Conservation (phyloP, 2,329 filamentous ascomycete species). For the Cladophialophora carrionii region DNA sequence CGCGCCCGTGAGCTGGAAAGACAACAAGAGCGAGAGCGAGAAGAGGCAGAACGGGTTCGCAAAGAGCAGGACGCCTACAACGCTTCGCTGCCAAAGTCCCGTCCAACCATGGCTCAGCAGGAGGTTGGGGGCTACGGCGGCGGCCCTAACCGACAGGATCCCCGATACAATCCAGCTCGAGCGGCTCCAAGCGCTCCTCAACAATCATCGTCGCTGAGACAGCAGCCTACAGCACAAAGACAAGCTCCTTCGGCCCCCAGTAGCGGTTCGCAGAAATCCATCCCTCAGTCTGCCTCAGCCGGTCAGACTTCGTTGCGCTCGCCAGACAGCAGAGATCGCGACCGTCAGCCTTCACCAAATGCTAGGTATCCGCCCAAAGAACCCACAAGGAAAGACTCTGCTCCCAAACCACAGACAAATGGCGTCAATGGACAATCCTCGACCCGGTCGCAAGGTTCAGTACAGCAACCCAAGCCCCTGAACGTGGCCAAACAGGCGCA, state of each 20-base stretch:
- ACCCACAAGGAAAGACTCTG: slow-evolving; percentile 45
- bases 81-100: slow-evolving; percentile 80
- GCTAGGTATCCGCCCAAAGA: slow-evolving; percentile 42
- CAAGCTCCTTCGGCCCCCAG: slow-evolving; percentile 73
- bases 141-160: slow-evolving; percentile 47
- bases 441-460: slow-evolving; percentile 50
- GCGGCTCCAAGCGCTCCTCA: slow-evolving; percentile 78
- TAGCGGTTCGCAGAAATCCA: slow-evolving; percentile 37
- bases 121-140: slow-evolving; percentile 74
- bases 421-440: slow-evolving; percentile 51
- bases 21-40: slow-evolving; percentile 54
- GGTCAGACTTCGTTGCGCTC: slow-evolving; percentile 44
- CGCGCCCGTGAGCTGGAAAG: slow-evolving; percentile 46
- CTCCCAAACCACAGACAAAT: slow-evolving; percentile 46
- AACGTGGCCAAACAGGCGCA: slow-evolving; percentile 71
- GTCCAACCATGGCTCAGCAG: slow-evolving; percentile 80
- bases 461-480: slow-evolving; percentile 70
- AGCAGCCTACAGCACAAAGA: slow-evolving; percentile 64
- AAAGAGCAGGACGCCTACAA: slow-evolving; percentile 88
- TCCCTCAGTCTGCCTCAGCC: slow-evolving; percentile 36
- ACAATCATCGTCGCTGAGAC: slow-evolving; percentile 47
- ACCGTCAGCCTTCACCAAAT: slow-evolving; percentile 45
- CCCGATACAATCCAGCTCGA: slow-evolving; percentile 82
- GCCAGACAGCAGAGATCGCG: slow-evolving; percentile 43
- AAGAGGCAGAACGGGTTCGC: slow-evolving; percentile 64